Conservation (phyloP, 352 stramenopile species). For the Peronospora farinosa region DNA sequence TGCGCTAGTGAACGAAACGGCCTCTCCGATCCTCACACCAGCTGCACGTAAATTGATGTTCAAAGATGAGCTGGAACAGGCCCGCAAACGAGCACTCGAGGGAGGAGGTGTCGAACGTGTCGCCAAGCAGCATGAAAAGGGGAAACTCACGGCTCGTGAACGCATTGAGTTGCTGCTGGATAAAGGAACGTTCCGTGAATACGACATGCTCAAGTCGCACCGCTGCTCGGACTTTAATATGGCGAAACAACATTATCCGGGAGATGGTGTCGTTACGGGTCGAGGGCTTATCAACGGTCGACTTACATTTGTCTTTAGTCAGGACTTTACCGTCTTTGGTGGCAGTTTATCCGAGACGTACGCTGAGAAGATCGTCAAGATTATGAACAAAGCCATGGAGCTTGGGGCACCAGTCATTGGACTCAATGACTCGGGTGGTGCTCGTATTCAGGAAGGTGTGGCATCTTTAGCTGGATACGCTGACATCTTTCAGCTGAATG, state of each 20-base stretch:
- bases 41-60: conserved; percentile 65
- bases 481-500: conserved; percentile 98
- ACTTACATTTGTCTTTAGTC: conserved; percentile 94
- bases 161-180: conserved; percentile 94
- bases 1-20: conserved; percentile 24
- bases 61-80: conserved; percentile 65
- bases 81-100: conserved; percentile 63
- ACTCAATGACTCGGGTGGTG: conserved; percentile 96
- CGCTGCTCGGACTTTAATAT: conserved; percentile 97
- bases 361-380: conserved; percentile 97
- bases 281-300: conserved; percentile 93
- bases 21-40: conserved; percentile 38
- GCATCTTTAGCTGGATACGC: conserved; percentile 96
- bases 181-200: conserved; percentile 91
- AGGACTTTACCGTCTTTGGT: conserved; percentile 98
- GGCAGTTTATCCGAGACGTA: conserved; percentile 94
- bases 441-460: conserved; percentile 97
- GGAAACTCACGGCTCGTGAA: conserved; percentile 96
- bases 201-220: conserved; percentile 95
- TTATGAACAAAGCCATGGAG: conserved; percentile 97
- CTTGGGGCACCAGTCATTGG: conserved; percentile 96
- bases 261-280: conserved; percentile 94
- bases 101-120: conserved; percentile 85
- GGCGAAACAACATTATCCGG: conserved; percentile 86
- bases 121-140: conserved; percentile 90